Conservation (phyloP, 306 rosid genomes). For the Glycine tomentella region DNA sequence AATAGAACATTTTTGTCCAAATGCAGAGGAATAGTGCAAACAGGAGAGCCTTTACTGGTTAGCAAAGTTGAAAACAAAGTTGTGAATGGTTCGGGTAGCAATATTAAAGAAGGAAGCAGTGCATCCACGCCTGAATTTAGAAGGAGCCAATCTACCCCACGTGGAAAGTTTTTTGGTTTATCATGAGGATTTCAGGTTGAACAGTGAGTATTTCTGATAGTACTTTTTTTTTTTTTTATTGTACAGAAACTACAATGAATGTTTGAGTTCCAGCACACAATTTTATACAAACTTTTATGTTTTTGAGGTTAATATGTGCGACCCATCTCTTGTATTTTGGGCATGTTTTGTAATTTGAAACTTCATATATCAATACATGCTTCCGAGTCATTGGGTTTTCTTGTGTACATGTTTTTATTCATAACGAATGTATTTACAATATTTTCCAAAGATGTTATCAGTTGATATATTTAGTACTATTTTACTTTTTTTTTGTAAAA, state of each 20-base stretch:
- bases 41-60: slow-evolving; percentile 60
- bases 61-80: slow-evolving; percentile 69
- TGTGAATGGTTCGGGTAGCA: slow-evolving; percentile 56
- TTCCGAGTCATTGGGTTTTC: slow-evolving; percentile 28
- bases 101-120: slow-evolving; percentile 65
- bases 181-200: slow-evolving; percentile 56
- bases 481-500: not conserved
- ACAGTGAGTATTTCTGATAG: not conserved
- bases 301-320: slow-evolving; percentile 45
- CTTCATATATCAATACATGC: slow-evolving; percentile 42
- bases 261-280: slow-evolving; percentile 49
- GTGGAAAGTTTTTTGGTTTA: slow-evolving; percentile 67
- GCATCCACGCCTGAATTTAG: slow-evolving; percentile 66
- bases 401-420: slow-evolving; percentile 12
- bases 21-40: slow-evolving; percentile 67
- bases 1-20: slow-evolving; percentile 29
- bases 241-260: slow-evolving; percentile 57
- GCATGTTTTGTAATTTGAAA: slow-evolving; percentile 47
- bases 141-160: slow-evolving; percentile 91
- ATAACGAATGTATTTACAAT: not conserved
- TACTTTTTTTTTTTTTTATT: slow-evolving; percentile 43
- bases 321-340: slow-evolving; percentile 39
- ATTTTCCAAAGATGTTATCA: too few relatives aligned
- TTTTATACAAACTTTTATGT: slow-evolving; percentile 43
- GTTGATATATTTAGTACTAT: too few relatives aligned